Conservation (phyloP, 805 yeast genomes). For the Ogataea ganodermae region DNA sequence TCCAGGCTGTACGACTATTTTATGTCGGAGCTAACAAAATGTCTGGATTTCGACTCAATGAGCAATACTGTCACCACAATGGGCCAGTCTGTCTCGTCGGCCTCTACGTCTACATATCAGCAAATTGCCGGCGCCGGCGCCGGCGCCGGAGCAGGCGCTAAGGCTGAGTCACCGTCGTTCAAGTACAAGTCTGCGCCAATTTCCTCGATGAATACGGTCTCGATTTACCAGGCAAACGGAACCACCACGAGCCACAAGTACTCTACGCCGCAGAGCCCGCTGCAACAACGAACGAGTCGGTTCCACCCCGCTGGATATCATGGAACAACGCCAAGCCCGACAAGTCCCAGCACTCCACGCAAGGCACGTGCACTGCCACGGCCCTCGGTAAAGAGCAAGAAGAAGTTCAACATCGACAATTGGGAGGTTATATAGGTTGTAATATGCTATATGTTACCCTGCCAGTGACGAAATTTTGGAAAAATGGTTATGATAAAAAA, state of each 20-base stretch:
- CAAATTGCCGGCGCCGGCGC: constrained; percentile 7
- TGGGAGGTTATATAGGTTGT: constrained; percentile 28
- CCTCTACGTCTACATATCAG: constrained; percentile 19
- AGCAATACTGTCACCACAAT: constrained; percentile 12
- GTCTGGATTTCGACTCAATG: constrained; percentile 13
- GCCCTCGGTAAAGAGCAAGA: constrained; percentile 4
- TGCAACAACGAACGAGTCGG: constrained; percentile 6
- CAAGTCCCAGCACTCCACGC: not conserved
- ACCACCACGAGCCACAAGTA: constrained; percentile 1
- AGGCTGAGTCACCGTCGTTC: constrained; percentile 4
- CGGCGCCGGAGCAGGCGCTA: not conserved
- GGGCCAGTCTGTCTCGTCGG: constrained; percentile 15
- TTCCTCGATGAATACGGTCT: constrained; percentile 14
- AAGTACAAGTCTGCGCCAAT: constrained; percentile 16
- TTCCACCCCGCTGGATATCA: constrained; percentile 4
- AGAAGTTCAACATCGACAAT: constrained; percentile 17
- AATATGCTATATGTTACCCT: constrained; percentile 1
- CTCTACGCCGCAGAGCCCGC: not conserved
- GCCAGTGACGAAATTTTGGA: not conserved
- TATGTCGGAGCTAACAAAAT: constrained; percentile 11
- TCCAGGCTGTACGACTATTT: constrained; percentile 14
- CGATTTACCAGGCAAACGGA: constrained; percentile 13
- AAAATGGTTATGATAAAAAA: not conserved
- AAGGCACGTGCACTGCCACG: constrained; percentile 3
- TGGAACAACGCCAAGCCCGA: not conserved